These are phyloP conservation scores for Lentinula sp. DNA, from an alignment of 768 basidiomycete species.

Conservation along the genomic window DNA sequence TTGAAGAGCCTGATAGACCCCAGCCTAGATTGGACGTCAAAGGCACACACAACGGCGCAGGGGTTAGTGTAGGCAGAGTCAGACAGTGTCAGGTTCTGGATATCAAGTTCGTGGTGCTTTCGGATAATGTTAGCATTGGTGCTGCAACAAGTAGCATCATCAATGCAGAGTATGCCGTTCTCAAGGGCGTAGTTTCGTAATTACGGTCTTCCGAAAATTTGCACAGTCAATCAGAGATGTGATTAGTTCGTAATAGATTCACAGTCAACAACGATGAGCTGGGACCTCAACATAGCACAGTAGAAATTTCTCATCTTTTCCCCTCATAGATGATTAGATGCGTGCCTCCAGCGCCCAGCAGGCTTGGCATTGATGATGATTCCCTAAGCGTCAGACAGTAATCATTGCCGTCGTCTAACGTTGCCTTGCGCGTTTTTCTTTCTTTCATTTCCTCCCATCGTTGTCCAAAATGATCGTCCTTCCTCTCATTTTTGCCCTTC, in stretches of 20 bases:
- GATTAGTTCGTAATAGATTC: background rate
- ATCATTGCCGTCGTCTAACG: background rate
- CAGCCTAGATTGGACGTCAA: conserved; percentile 86
- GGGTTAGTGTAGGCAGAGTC: conserved; percentile 86
- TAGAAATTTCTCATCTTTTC: no score
- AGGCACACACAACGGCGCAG: conserved; percentile 85
- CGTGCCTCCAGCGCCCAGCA: no score
- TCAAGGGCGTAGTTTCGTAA: conserved; percentile 46
- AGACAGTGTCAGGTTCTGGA: conserved; percentile 90
- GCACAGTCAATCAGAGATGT: background rate
- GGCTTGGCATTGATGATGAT: no score
- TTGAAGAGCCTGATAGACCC: conserved; percentile 88
- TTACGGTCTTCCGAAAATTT: background rate
- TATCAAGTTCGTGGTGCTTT: conserved; percentile 90
- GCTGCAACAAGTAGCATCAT: conserved; percentile 97
- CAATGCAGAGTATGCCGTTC: conserved; percentile 92
- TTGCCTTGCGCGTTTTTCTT: background rate
- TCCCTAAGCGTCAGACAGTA: background rate
- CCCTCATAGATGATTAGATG: no score
- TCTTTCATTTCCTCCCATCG: background rate
- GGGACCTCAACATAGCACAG: background rate
- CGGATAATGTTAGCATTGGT: conserved; percentile 92
- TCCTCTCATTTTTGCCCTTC: conserved; percentile 6
- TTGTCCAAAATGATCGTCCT: background rate
- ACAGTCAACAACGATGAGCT: background rate